phyloP scores from a whole-genome alignment of 495 filamentous ascomycete genomes.

The Jackrogersella minutella region DNA sequence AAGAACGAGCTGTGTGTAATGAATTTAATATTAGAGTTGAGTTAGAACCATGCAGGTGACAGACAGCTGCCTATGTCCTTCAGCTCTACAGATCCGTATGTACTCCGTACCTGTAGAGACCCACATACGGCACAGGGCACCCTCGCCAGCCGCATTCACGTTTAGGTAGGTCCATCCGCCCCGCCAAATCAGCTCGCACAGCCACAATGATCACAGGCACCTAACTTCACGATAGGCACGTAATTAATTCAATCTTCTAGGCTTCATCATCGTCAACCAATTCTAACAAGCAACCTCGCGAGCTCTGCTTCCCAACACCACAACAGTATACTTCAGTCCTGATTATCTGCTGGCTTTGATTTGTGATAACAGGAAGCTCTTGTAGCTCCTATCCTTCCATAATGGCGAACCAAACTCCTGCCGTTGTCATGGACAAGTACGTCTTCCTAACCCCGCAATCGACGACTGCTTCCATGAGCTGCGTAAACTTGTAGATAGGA shows the following conservation, averaged over 20 bases:
- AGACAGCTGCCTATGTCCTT: background rate
- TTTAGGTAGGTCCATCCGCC: background rate
- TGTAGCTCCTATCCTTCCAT: slow-evolving; percentile 39
- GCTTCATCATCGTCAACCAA: slow-evolving; percentile 29
- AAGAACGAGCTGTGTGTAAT: background rate
- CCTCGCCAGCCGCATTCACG: background rate
- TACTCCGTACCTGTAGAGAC: background rate
- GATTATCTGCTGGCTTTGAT: background rate
- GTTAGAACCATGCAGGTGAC: background rate
- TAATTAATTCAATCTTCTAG: slow-evolving; percentile 31
- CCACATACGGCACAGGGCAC: background rate
- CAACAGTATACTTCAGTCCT: slow-evolving; percentile 8
- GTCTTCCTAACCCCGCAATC: slow-evolving; percentile 51
- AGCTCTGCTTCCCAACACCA: slow-evolving; percentile 16
- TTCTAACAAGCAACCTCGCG: slow-evolving; percentile 32
- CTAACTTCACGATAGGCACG: slow-evolving; percentile 36
- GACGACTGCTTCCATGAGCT: slow-evolving; percentile 7
- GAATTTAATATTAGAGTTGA: background rate
- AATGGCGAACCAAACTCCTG: slow-evolving; percentile 97
- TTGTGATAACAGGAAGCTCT: slow-evolving; percentile 34
- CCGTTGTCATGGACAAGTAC: slow-evolving; percentile 99
- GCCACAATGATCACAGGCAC: slow-evolving; percentile 27
- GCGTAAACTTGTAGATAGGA: slow-evolving; percentile 8
- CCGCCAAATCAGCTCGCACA: slow-evolving; percentile 19
- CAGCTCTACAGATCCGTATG: too few species aligned